Percentiles rank a stretch among this genome's conserved stretches.
Evolutionary conservation across 164 flowering plant genomes (phyloP).

Genomic region (Taxillus chinensis): DNA sequence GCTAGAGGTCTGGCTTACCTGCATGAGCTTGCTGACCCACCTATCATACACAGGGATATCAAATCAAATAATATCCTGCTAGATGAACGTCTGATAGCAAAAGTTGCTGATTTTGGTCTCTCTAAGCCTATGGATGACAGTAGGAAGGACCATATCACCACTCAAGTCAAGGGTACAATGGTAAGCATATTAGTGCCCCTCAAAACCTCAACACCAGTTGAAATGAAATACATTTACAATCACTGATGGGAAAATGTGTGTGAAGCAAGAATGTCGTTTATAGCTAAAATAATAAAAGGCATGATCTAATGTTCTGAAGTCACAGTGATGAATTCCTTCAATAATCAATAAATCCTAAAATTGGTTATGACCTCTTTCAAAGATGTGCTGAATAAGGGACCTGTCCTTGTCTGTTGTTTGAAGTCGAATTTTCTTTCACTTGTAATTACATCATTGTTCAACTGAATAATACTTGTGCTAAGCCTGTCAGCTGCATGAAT

Average conservation of each 20-base stretch:
- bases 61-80: conserved; percentile 27
- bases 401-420: too few relatives aligned
- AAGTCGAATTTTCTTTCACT: too few relatives aligned
- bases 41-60: conserved; percentile 34
- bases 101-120: conserved; percentile 37
- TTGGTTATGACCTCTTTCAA: too few relatives aligned
- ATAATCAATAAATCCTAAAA: too few relatives aligned
- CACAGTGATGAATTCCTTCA: too few relatives aligned
- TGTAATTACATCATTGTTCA: too few relatives aligned
- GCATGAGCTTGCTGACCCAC: conserved; percentile 32
- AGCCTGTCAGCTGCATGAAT: too few relatives aligned
- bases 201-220: neutral
- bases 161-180: conserved; percentile 44
- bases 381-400: too few relatives aligned
- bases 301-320: too few relatives aligned
- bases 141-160: conserved; percentile 24
- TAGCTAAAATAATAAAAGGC: too few relatives aligned
- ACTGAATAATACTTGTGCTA: too few relatives aligned
- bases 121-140: conserved; percentile 18
- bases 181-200: conserved; percentile 10
- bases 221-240: neutral
- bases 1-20: conserved; percentile 32
- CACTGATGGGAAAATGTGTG: neutral
- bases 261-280: too few relatives aligned
- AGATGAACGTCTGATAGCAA: conserved; percentile 25